Base-by-base conservation (phyloP, 768 basidiomycete species). In the Neoboletus magnificus region DNA sequence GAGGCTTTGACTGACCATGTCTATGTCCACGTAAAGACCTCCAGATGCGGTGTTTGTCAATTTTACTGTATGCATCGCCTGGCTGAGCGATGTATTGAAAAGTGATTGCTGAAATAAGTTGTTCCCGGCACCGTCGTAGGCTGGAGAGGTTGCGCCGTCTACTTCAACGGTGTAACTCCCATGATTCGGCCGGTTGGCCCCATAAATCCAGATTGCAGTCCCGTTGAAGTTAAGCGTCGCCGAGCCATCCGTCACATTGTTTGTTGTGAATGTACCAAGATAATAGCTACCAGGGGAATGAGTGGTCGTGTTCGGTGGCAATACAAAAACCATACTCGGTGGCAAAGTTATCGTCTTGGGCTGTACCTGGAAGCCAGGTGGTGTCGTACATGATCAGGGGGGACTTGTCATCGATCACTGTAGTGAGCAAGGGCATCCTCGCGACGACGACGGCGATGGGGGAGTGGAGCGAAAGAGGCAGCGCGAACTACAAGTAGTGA, bases 151-250 rank as follows among this genome's bases (percentile, higher is more conserved):
- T 11, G 46, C 59, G 29, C 67, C 53, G 64, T 84, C 81, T 1
- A 82, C 62, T 30, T 67, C 64, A 40, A 82, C 72, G 32, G 69
- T 67, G 59, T 74, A 84, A 12, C 50, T 60, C 0, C 82, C 80
- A 59, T 82, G 79, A 50, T 80, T 79, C 7, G 52, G 39, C 23
- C 81, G 73, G 50, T 79, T 78, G 2, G 80, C 75, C 9, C 83
- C 83, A 54, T 74, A 83, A 11, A 83, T 63, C 67, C 75, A 74
- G 20, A 83, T 63, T 6, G 71, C 74, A 12, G 75, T 80, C 16
- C 82, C 82, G 41, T 78, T 78, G 70, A 82, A 83, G 25, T 62
- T 54, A 59, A 82, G 76, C 0, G 70, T 71, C 5, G 69, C 74
- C 25, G 56, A 58, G 7, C 77, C 77, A 10, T 68, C 64, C 32